Base-by-base conservation (phyloP, 805 yeast genomes). In the Saccharomycopsis olivae region DNA sequence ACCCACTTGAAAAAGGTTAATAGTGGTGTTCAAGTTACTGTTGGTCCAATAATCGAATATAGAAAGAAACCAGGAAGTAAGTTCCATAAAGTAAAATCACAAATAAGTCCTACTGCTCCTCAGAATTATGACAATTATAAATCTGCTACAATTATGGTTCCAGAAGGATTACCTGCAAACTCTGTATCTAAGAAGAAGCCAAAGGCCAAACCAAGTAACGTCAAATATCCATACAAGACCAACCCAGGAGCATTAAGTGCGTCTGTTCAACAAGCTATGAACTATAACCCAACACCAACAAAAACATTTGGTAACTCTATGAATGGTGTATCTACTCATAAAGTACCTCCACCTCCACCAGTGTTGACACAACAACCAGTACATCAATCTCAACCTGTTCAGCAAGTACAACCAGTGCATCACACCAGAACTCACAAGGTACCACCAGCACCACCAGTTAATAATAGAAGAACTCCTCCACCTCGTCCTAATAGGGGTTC, bases 1-100 rank as follows among this genome's bases (percentile, higher is more conserved):
- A 77, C 95, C 0, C 82, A 80, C 35, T 60, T 88, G 55, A 80
- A 76, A 54, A 71, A 71, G 46, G 47, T 78, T 37, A 75, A 77
- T 50, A 68, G 69, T 13, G 68, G 71, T 0, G 61, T 86, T 35
- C 65, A 68, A 2, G 69, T 92, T 34, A 69, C 68, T 32, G 70
- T 92, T 47, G 88, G 80, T 2, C 71, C 82, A 3, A 71, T 82
- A 0, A 71, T 92, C 43, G 71, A 73, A 46, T 92, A 92, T 60
- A 84, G 80, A 61, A 92, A 89, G 69, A 92, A 92, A 57, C 86
- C 96, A 1, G 94, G 94, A 2, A 73, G 74, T 56, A 78, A 74
- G 57, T 53, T 66, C 19, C 92, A 87, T 46, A 57, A 70, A 6
- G 81, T 92, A 49, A 87, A 83, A 57, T 74, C 81, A 53, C 73